phyloP scores from a whole-genome alignment of 2,329 filamentous ascomycete genomes.

The Colletotrichum musae region DNA sequence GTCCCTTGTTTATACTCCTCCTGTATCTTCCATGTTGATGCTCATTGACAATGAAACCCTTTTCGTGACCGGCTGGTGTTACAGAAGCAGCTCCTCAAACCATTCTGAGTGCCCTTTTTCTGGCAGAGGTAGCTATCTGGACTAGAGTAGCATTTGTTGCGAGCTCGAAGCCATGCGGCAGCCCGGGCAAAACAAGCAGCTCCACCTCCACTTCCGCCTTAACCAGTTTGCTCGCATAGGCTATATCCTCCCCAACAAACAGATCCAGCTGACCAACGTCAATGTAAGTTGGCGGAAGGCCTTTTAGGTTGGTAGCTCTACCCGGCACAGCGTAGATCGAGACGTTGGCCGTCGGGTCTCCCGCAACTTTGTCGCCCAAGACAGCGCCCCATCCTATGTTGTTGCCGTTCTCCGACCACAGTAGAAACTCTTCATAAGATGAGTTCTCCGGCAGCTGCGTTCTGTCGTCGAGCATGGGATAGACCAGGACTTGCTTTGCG shows the following conservation, averaged over 20 bases:
- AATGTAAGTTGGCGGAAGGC: slow-evolving; percentile 54
- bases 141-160: slow-evolving; percentile 31
- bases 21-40: too few relatives aligned
- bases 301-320: slow-evolving; percentile 41
- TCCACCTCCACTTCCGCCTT: slow-evolving; percentile 53
- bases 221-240: slow-evolving; percentile 50
- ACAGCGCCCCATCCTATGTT: slow-evolving; percentile 16
- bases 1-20: too few relatives aligned
- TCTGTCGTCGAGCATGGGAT: slow-evolving; percentile 53
- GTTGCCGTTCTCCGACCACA: slow-evolving; percentile 19
- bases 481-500: slow-evolving; percentile 51
- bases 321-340: slow-evolving; percentile 45
- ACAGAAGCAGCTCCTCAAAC: neutral
- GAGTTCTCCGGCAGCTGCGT: slow-evolving; percentile 19
- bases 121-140: slow-evolving; percentile 43
- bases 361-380: slow-evolving; percentile 9
- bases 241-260: slow-evolving; percentile 51
- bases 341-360: slow-evolving; percentile 24
- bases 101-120: slow-evolving; percentile 37
- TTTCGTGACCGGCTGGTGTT: neutral
- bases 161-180: slow-evolving; percentile 55
- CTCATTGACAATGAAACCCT: too few relatives aligned
- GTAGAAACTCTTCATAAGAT: neutral
- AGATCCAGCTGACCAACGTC: slow-evolving; percentile 56
- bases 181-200: slow-evolving; percentile 56